phyloP scores from a whole-genome alignment of 305 asterid species.

The Solanum hybrid region DNA sequence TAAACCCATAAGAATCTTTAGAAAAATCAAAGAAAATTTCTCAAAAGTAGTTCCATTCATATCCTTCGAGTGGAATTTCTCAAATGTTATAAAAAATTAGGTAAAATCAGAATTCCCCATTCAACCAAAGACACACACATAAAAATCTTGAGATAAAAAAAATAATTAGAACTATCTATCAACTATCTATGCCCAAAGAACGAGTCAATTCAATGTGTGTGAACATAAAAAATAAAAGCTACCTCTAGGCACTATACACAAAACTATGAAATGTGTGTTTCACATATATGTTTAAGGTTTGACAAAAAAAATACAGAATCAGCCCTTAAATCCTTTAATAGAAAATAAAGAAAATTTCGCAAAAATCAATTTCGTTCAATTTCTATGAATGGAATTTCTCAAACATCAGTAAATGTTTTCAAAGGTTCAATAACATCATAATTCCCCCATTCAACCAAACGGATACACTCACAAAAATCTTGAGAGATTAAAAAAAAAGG shows the following conservation, averaged over 20 bases:
- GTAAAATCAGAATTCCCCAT: not conserved
- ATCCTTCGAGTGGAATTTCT: not conserved
- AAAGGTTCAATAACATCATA: not conserved
- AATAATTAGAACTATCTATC: not conserved
- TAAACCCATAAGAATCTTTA: not conserved
- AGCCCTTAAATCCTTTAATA: not conserved
- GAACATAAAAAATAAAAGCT: not conserved
- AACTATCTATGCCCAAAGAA: not conserved
- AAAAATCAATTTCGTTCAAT: not conserved
- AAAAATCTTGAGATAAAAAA: not conserved
- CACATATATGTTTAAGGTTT: not conserved
- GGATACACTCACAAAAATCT: not conserved
- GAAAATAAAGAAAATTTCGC: not conserved
- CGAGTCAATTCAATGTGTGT: not conserved
- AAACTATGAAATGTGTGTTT: not conserved
- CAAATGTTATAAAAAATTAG: not conserved
- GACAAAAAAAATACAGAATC: not conserved
- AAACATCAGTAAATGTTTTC: not conserved
- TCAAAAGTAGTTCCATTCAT: not conserved
- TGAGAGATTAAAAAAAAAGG: not conserved
- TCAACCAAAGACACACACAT: not conserved
- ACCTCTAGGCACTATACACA: not conserved
- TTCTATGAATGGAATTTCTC: not conserved
- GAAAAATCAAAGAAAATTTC: not conserved
- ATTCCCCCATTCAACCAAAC: not conserved